phyloP scores from a whole-genome alignment of 2,329 filamentous ascomycete genomes.

The Xylariaceae sp. region DNA sequence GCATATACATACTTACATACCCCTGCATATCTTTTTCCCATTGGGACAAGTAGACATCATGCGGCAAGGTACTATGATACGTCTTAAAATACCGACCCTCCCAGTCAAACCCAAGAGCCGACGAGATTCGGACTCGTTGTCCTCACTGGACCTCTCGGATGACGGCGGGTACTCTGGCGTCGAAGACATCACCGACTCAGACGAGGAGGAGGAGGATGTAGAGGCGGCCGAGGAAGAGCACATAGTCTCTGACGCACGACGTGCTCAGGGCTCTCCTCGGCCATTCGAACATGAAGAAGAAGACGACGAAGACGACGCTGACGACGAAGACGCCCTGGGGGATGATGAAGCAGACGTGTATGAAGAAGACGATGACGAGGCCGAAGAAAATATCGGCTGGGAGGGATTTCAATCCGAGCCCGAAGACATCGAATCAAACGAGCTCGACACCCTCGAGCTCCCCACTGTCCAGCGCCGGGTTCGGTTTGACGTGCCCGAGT shows the following conservation, averaged over 20 bases:
- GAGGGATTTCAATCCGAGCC: constrained; percentile 47
- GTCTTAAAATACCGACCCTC: constrained; percentile 40
- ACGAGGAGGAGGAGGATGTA: constrained; percentile 71
- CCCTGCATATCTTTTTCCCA: constrained; percentile 21
- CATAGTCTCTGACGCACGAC: constrained; percentile 50
- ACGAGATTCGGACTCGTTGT: constrained; percentile 47
- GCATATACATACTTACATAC: too few relatives aligned
- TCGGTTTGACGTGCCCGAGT: constrained; percentile 64
- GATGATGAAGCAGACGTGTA: constrained; percentile 30
- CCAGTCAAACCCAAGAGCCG: constrained; percentile 43
- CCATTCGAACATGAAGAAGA: constrained; percentile 39
- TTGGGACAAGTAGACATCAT: constrained; percentile 16
- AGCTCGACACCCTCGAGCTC: constrained; percentile 29
- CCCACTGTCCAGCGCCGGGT: constrained; percentile 56
- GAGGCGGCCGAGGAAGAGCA: constrained; percentile 72
- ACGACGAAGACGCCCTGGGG: constrained; percentile 33
- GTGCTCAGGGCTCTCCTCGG: constrained; percentile 44
- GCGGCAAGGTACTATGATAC: constrained; percentile 39
- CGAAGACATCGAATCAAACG: constrained; percentile 38
- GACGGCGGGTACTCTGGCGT: constrained; percentile 67
- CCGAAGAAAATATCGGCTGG: constrained; percentile 47
- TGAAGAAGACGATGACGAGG: constrained; percentile 21
- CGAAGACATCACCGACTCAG: constrained; percentile 73
- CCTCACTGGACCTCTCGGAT: constrained; percentile 57
- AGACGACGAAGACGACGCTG: constrained; percentile 32